Evolutionary conservation across 345 rosid species (phyloP).

Genomic region (Camelina laxa): DNA sequence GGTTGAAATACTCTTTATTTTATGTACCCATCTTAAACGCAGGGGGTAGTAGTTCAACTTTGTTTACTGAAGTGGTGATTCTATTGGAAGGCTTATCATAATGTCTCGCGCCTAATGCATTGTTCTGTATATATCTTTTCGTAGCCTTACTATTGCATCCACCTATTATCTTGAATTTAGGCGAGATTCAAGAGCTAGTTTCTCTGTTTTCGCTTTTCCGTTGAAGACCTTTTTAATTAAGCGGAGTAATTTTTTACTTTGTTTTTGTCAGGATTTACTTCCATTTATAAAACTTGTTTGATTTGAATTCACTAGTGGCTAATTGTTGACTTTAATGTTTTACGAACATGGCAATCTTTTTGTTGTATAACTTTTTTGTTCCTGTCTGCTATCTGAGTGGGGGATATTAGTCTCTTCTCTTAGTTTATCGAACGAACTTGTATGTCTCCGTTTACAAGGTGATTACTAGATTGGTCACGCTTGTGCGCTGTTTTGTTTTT

Average conservation of each 20-base stretch:
- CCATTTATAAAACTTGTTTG: background rate
- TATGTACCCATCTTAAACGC: constrained; percentile 29
- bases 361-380: constrained; percentile 11
- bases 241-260: background rate
- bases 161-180: constrained; percentile 3
- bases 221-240: background rate
- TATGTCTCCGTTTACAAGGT: background rate
- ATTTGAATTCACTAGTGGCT: constrained; percentile 8
- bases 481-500: background rate
- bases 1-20: background rate
- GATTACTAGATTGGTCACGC: constrained; percentile 13
- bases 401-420: constrained; percentile 1
- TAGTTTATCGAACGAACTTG: background rate
- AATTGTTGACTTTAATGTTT: background rate
- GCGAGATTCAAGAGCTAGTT: constrained; percentile 2
- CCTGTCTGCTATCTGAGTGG: background rate
- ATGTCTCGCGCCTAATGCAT: background rate
- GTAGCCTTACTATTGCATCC: constrained; percentile 5
- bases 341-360: background rate
- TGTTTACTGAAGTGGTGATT: constrained; percentile 27
- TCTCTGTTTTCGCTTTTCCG: constrained; percentile 4
- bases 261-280: background rate
- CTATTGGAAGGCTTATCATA: constrained; percentile 27
- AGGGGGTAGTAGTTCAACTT: constrained; percentile 34
- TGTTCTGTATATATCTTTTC: constrained; percentile 7